phyloP scores from a whole-genome alignment of 331 rosid genomes.

The Rhamnella rubrinervis region DNA sequence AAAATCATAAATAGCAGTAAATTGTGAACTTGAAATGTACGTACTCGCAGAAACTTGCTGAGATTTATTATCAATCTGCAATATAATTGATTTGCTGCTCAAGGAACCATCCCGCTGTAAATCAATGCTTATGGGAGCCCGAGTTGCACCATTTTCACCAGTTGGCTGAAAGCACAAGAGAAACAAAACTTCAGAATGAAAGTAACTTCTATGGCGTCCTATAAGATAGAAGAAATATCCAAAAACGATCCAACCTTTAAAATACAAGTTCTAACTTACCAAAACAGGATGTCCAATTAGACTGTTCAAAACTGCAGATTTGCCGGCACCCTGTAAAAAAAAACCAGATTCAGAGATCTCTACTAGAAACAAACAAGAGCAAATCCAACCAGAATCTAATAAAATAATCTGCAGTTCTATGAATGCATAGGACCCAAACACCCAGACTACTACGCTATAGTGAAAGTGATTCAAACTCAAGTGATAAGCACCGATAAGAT shows the following conservation, averaged over 20 bases:
- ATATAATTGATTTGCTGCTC: constrained; percentile 77
- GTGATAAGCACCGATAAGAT: background rate
- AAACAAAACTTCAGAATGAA: background rate
- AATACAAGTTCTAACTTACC: constrained; percentile 46
- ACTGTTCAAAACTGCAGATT: constrained; percentile 87
- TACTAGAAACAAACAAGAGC: background rate
- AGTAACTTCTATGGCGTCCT: background rate
- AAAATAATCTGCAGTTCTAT: background rate
- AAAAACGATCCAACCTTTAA: constrained; percentile 3
- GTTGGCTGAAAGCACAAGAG: constrained; percentile 64
- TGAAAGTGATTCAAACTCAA: background rate
- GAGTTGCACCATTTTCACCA: constrained; percentile 95
- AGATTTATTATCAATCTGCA: constrained; percentile 86
- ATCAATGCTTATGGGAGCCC: constrained; percentile 90
- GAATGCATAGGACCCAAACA: background rate
- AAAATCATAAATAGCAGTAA: background rate
- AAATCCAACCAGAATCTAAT: background rate
- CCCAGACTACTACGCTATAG: background rate
- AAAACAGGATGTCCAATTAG: constrained; percentile 92
- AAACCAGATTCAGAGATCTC: constrained; percentile 20
- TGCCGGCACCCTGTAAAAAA: constrained; percentile 76
- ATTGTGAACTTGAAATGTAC: constrained; percentile 24
- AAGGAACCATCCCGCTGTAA: constrained; percentile 74
- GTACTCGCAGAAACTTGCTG: constrained; percentile 94
- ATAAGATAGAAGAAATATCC: background rate